These are phyloP conservation scores for Pezicula radicicola DNA, from an alignment of 2,329 filamentous ascomycete species.

Conservation along the genomic window DNA sequence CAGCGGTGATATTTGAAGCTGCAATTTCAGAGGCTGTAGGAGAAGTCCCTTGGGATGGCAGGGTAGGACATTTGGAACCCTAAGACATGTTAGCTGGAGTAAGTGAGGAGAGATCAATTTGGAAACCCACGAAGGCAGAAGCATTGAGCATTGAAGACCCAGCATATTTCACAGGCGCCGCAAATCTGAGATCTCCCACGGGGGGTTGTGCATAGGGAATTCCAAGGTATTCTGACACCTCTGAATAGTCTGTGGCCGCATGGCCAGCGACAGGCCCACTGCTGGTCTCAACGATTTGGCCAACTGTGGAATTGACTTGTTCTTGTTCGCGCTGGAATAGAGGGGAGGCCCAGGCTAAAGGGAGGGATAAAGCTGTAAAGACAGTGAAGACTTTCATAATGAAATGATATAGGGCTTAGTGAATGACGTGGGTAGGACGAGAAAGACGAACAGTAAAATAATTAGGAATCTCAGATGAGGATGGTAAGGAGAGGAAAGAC, in stretches of 20 bases:
- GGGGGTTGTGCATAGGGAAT: conserved; percentile 36
- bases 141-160: conserved; percentile 11
- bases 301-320: conserved; percentile 10
- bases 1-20: conserved; percentile 14
- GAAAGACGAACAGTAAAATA: neutral
- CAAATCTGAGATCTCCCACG: conserved; percentile 33
- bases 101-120: neutral
- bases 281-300: conserved; percentile 15
- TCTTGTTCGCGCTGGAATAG: neutral
- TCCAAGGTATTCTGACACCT: conserved; percentile 31
- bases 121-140: conserved; percentile 15
- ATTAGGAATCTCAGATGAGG: neutral
- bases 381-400: conserved; percentile 5
- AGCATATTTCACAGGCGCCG: conserved; percentile 23
- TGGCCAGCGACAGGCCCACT: conserved; percentile 17
- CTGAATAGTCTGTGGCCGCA: conserved; percentile 8
- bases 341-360: conserved; percentile 7
- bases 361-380: conserved; percentile 9
- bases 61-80: conserved; percentile 8
- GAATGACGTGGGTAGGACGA: neutral
- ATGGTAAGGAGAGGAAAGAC: neutral
- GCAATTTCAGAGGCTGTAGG: conserved; percentile 3
- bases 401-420: neutral
- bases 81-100: conserved; percentile 3
- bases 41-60: neutral